Evolutionary conservation across 1,284 basidiomycete genomes (phyloP), one percentile per base, ranked within the genome.

Genomic region (Ustilago crameri): DNA sequence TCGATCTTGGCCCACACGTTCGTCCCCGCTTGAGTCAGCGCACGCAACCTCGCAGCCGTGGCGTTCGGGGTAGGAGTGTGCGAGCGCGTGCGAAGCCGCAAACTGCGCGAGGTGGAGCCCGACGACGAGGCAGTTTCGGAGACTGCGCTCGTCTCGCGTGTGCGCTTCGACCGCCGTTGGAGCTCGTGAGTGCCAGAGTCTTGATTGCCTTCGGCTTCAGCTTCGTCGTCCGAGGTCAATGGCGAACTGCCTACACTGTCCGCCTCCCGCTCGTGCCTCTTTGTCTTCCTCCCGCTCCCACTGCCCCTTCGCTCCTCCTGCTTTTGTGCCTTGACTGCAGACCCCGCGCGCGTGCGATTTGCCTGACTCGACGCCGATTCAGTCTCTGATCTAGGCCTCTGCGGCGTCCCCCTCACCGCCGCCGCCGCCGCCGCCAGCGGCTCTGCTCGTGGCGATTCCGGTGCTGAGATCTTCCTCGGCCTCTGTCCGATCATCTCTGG

Each of bases 1-100:
- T 68, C 65, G 20, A 73, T 35, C 35, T 73, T 73, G 24, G 70
- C 70, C 70, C 70, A 73, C 5, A 73, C 70, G 37, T 54, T 46
- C 4, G 65, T 68, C 18, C 61, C 68, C 30, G 38, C 37, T 23
- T 17, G 64, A 57, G 9, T 37, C 30, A 22, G 32, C 7, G 7
- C 7, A 30, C 30, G 30, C 30, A n/a, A n/a, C n/a, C 12, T 30
- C 30, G 30, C 30, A 30, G 5, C 12, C 30, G 30, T 12, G 47
- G 53, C n/a, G 58, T 61, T 8, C n/a, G 58, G 27, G 0, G 64
- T 40, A 12, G 50, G 41, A 5, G 60, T 52, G 12, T 34, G 24
- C 7, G 50, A 57, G 9, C 37, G 30, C 23, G 45, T 50, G 46
- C 45, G 46, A 9, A 34, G 32, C 30, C 66, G 60, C 20, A 26